Base-by-base conservation (phyloP, 768 basidiomycete genomes). In the Boletus patriciae region DNA sequence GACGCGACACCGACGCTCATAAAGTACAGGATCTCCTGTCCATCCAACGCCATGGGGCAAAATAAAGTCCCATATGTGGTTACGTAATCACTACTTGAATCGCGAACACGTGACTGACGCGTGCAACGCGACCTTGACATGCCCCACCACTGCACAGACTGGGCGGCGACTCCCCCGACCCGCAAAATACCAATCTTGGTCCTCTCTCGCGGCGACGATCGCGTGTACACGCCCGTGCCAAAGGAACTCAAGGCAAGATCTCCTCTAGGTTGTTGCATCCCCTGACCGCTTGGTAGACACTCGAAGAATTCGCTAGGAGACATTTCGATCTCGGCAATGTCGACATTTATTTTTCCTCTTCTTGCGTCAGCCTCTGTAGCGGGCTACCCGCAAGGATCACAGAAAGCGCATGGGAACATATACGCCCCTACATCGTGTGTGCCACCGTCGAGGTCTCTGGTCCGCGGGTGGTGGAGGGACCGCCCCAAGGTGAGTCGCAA, bases 131-230 rank as follows among this genome's bases (percentile, higher is more conserved):
- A 18, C 15, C 10, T 11, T 15, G n/a, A 2, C 38, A 71, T 68
- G 67, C 36, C 45, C 9, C 70, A 71, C 56, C n/a, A 66, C 18
- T 71, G 70, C 56, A 23, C 66, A 6, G 62, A 71, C 52, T 73
- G 70, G 70, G 49, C 58, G 0, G n/a, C 46, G 3, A 50, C 0
- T 3, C 66, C 66, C 0, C 70, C 70, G n/a, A 37, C 43, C 0
- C 60, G 68, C 0, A 70, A 64, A 37, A 33, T 36, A 7, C 64
- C 66, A 0, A 38, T 67, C 29, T 16, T 71, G 18, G 23, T 70
- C 46, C 65, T 70, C 56, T 44, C 34, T 0, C 29, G 19, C 1
- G 69, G 65, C 0, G 49, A 59, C 38, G 50, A 61, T 2, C 55
- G 38, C 12, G 50, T 71, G 2, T 70, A 71, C 49, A 52, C 65